Evolutionary conservation across 352 stramenopile genomes (phyloP).

Genomic region (Aphanomyces euteiches): DNA sequence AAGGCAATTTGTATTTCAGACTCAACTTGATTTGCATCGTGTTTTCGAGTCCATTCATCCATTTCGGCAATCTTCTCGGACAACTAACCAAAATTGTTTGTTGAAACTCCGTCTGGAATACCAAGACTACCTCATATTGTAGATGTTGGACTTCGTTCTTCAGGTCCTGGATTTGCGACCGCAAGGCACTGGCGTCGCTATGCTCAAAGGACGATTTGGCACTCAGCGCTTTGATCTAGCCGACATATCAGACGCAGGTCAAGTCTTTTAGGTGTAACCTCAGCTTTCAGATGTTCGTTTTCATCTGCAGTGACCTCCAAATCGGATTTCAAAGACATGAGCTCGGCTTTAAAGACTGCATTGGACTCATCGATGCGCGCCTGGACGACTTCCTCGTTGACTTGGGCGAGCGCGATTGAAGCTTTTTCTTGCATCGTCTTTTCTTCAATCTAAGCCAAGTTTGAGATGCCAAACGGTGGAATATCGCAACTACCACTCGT

Average conservation of each 20-base stretch:
- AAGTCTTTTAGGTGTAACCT: neutral
- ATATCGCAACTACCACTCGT: neutral
- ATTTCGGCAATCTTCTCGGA: slow-evolving; percentile 27
- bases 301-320: slow-evolving; percentile 5
- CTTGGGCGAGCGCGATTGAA: neutral
- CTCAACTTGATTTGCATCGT: neutral
- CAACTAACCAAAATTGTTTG: slow-evolving; percentile 10
- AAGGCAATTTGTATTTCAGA: neutral
- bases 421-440: slow-evolving; percentile 4
- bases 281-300: slow-evolving; percentile 19
- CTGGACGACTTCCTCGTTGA: slow-evolving; percentile 24
- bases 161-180: slow-evolving; percentile 19
- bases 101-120: neutral
- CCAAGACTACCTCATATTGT: slow-evolving; percentile 23
- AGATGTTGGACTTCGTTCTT: slow-evolving; percentile 26
- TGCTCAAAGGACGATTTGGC: neutral
- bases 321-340: slow-evolving; percentile 15
- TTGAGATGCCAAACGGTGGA: neutral
- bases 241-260: neutral
- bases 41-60: neutral
- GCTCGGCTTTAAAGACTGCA: neutral
- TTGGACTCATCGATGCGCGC: slow-evolving; percentile 18
- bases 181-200: slow-evolving; percentile 5
- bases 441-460: neutral
- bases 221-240: neutral